Evolutionary conservation across 805 yeast species (phyloP), one percentile per base, ranked within the genome.

Genomic region (Ogataea chonburiensis): DNA sequence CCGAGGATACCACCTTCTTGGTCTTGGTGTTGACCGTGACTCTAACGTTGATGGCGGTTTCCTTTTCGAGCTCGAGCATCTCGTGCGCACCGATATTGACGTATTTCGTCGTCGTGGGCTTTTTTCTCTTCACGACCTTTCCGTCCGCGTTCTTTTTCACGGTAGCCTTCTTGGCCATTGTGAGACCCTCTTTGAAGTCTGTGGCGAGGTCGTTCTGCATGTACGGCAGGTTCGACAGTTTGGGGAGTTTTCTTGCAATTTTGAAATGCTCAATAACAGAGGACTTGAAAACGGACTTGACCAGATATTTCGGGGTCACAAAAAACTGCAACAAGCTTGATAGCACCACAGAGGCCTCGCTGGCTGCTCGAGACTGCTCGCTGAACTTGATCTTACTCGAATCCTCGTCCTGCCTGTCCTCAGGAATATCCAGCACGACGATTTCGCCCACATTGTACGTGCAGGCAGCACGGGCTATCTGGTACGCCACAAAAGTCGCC

Each of bases 241-340:
- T 76, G 24, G 96, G 96, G 40, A 83, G 68, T 45, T 73, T 75
- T 22, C 68, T 66, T 0, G 95, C 96, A 44, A 75, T 70, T 37
- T 69, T 69, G 55, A 84, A 75, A 53, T 76, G 71, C 23, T 63
- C 58, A 17, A 58, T 40, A 17, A 46, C 42, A 42, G 68, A 63
- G 43, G 71, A 68, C 21, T 54, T 53, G 64, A 87, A 86, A 4
- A 81, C 69, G 2, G 79, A 61, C 42, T 80, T 79, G 13, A 79
- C 73, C 27, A 88, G 66, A 53, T 88, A 86, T 31, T 86, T 83
- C 1, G 96, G 96, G 0, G 96, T 87, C 11, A 87, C 77, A 52
- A 86, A 86, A 55, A 66, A 87, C 55, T 86, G 95, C 38, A 88
- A 63, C 24, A 88, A 65, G 1, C 80, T 67, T 1, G 91, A 88